These are phyloP conservation scores for Dothiorella sarmentorum DNA, from an alignment of 2,329 filamentous ascomycete genomes.

Conservation along the genomic window DNA sequence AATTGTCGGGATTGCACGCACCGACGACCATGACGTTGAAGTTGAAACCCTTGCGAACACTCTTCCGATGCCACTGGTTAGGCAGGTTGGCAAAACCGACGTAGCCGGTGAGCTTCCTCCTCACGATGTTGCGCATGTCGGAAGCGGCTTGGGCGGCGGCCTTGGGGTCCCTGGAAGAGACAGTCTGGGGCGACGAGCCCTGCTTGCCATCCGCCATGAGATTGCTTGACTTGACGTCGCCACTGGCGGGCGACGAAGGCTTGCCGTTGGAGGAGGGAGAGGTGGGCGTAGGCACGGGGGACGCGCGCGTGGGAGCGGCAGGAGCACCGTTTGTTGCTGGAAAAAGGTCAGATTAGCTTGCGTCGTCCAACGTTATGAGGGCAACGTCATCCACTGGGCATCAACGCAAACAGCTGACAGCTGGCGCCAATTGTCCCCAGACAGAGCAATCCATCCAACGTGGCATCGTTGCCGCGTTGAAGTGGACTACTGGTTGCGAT, in stretches of 20 bases:
- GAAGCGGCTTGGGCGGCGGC: constrained; percentile 47
- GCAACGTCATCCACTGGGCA: constrained; percentile 1
- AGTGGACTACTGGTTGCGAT: not conserved
- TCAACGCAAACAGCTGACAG: constrained; percentile 1
- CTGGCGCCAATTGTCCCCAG: constrained; percentile 4
- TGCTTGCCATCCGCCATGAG: constrained; percentile 49
- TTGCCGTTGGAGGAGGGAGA: constrained; percentile 49
- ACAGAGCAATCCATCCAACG: not conserved
- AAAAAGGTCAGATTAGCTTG: constrained; percentile 15
- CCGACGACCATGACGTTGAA: constrained; percentile 99
- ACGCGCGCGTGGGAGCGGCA: constrained; percentile 40
- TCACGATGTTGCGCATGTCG: constrained; percentile 86
- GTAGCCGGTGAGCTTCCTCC: constrained; percentile 96
- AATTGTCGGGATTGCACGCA: constrained; percentile 41
- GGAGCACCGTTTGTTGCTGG: constrained; percentile 48
- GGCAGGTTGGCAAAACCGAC: constrained; percentile 98
- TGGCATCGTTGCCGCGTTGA: not conserved
- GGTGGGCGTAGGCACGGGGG: constrained; percentile 41
- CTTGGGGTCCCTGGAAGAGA: constrained; percentile 64
- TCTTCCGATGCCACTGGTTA: constrained; percentile 99
- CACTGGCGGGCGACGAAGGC: constrained; percentile 44
- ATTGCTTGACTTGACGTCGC: constrained; percentile 56
- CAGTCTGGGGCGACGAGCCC: constrained; percentile 54
- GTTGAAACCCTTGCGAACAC: constrained; percentile 99
- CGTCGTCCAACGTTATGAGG: not conserved